Base-by-base conservation (phyloP, 2,329 filamentous ascomycete species). In the Exophiala sideris region DNA sequence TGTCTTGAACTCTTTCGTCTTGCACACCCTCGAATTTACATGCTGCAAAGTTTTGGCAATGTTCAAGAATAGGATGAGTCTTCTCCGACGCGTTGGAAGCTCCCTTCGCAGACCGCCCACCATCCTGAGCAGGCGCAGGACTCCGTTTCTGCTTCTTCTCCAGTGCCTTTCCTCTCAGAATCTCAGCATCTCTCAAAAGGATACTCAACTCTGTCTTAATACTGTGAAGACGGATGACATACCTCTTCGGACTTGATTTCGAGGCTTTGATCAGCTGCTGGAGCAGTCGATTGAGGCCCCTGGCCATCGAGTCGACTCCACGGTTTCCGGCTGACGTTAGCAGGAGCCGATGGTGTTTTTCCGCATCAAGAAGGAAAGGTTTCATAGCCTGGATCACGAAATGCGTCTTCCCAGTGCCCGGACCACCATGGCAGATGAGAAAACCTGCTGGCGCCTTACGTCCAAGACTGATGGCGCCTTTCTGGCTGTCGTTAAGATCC, bases 401-500 rank as follows among this genome's bases (percentile, higher is more conserved):
- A 34, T 56, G 54, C 1, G 54, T 56, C 34, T 56, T 56, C 4
- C 54, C 48, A 1, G 54, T 52, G 11, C 54, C 54, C 5, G 54
- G 54, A 4, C 54, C 49, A 16, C 54, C 54, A 35, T 56, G 54
- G 14, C 48, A 48, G 7, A 56, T 24, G 41, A 56, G 29, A 44
- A 56, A 45, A 14, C 54, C 48, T 3, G 35, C 54, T 14, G 54
- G 54, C 33, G 54, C 54, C n/a, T 32, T 12, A 11, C 39, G 29
- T 3, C 29, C 54, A 16, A 52, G 18, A 4, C 33, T 18, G 16
- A 52, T 56, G 18, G 48, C 54, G 11, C 20, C 38, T 33, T 45
- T 52, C n/a, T 56, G 54, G 32, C 54, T 48, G 3, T 52, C 40
- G 24, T 56, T 56, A 34, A 56, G 54, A 11, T 52, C 18, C 48